Base-by-base conservation (phyloP, 352 stramenopile genomes). In the Phytophthora idaei region DNA sequence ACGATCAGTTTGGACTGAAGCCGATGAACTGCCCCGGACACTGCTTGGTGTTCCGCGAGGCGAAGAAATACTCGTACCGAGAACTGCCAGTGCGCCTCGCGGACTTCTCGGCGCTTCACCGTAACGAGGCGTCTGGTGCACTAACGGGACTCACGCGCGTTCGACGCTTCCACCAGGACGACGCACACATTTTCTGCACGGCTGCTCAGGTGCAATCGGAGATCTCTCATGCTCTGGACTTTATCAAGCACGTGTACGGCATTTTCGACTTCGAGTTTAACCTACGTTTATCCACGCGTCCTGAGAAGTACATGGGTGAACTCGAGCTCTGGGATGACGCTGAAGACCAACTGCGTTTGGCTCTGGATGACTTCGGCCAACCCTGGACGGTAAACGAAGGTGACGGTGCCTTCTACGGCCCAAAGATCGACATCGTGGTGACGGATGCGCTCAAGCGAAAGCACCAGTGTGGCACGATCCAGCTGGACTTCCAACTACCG, bases 11-110 rank as follows among this genome's bases (percentile, higher is more conserved):
- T 75, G 97, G 98, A 54, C 90, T 99, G 64, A 99, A 99, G 73
- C 97, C 97, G 27, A 99, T 99, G 97, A 99, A 99, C 81, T 99
- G 97, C 62, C 97, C 97, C 0, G 97, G 97, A 52, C 97, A 99
- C 76, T 99, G 96, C 71, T 78, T 99, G 17, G 89, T 99, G 58
- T 99, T 98, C 79, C 98, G 98, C 51, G 94, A 99, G 78, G 80
- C 88, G 11, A 87, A 83, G 44, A 87, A 97, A 60, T 95, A 97
- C 57, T 98, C 93, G 31, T 99, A 99, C 78, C 89, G 95, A 46
- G 97, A 99, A 57, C 75, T 99, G 42, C 95, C 95, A 11, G 87
- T 98, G 49, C 89, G 94, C 27, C 96, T 97, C 66, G 97, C 90
- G 2, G 97, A 99, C 73, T 97, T 99, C 48, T 97, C 93, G 50